Percentiles rank a stretch among this genome's conserved stretches.
phyloP scores from a whole-genome alignment of 1,284 basidiomycete species.

The Sporisorium scitamineum region DNA sequence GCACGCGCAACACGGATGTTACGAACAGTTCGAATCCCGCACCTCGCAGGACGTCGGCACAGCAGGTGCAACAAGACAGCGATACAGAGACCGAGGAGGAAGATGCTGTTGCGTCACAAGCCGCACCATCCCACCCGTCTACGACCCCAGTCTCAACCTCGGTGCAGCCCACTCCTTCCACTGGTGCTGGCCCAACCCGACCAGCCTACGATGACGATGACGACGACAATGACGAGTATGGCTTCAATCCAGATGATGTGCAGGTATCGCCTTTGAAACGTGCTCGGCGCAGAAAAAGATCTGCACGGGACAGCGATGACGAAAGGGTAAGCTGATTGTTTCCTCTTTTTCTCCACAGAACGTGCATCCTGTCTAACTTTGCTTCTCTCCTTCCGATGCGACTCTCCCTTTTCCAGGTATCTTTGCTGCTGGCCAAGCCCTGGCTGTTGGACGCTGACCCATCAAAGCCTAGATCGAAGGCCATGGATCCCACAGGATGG shows the following conservation, averaged over 20 bases:
- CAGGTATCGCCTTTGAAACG: slow-evolving; percentile 32
- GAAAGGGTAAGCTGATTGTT: slow-evolving; percentile 20
- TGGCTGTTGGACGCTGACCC: slow-evolving; percentile 74
- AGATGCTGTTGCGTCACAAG: slow-evolving; percentile 9
- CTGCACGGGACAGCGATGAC: slow-evolving; percentile 17
- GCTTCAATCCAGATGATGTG: slow-evolving; percentile 15
- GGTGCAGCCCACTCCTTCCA: background rate
- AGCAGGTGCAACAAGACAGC: slow-evolving; percentile 8
- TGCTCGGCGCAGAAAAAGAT: slow-evolving; percentile 18
- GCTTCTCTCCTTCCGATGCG: background rate
- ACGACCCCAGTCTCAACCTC: background rate
- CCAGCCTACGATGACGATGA: slow-evolving; percentile 15
- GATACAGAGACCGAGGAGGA: slow-evolving; percentile 44
- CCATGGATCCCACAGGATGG: slow-evolving; percentile 75
- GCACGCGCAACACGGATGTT: too few relatives aligned
- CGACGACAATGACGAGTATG: slow-evolving; percentile 14
- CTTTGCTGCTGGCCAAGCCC: slow-evolving; percentile 75
- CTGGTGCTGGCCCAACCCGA: background rate
- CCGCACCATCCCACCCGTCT: background rate
- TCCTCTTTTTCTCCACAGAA: background rate
- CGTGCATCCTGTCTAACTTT: background rate
- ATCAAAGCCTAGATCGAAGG: slow-evolving; percentile 20
- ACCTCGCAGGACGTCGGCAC: background rate
- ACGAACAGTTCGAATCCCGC: background rate
- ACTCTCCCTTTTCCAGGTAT: slow-evolving; percentile 11